These are phyloP conservation scores for Penicillium janthinellum DNA, from an alignment of 2,329 filamentous ascomycete genomes.

Conservation along the genomic window DNA sequence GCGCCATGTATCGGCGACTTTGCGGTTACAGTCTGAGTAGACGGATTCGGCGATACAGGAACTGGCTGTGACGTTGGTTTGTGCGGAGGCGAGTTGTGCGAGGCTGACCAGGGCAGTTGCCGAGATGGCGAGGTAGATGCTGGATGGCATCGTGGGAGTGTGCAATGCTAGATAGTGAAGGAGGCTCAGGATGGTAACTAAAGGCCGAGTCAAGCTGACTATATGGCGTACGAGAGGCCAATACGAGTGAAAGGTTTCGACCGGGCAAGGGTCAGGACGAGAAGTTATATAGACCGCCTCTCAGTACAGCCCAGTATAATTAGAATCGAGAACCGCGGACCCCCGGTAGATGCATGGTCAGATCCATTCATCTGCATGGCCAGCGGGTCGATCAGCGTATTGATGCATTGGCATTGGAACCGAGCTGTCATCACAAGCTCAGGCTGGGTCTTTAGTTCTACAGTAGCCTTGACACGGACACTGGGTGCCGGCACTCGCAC, in stretches of 20 bases:
- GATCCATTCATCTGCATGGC: neutral
- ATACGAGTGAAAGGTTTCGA: too few species aligned
- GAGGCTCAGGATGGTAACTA: neutral
- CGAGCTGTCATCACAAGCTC: slow-evolving; percentile 22
- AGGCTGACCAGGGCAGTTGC: slow-evolving; percentile 17
- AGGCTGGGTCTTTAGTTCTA: neutral
- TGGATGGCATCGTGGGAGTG: slow-evolving; percentile 18
- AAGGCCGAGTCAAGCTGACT: neutral
- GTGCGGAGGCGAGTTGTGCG: slow-evolving; percentile 18
- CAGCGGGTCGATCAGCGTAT: slow-evolving; percentile 13
- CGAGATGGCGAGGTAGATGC: slow-evolving; percentile 14
- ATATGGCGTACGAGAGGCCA: neutral
- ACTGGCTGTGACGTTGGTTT: slow-evolving; percentile 28
- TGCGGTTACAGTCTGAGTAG: slow-evolving; percentile 24
- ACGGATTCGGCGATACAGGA: slow-evolving; percentile 22
- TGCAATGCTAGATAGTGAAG: neutral
- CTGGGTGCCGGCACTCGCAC: neutral
- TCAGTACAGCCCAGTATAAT: neutral
- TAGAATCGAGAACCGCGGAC: slow-evolving; percentile 6
- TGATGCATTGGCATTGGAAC: slow-evolving; percentile 19
- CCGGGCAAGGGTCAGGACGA: neutral
- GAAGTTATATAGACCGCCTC: slow-evolving; percentile 1
- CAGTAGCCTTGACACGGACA: neutral
- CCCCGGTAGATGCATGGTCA: slow-evolving; percentile 8
- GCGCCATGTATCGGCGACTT: slow-evolving; percentile 24